A percentile compares a stretch with the other conserved stretches of the same genome.
phyloP scores from a whole-genome alignment of 2,329 filamentous ascomycete genomes.

The Elsinoe australis region DNA sequence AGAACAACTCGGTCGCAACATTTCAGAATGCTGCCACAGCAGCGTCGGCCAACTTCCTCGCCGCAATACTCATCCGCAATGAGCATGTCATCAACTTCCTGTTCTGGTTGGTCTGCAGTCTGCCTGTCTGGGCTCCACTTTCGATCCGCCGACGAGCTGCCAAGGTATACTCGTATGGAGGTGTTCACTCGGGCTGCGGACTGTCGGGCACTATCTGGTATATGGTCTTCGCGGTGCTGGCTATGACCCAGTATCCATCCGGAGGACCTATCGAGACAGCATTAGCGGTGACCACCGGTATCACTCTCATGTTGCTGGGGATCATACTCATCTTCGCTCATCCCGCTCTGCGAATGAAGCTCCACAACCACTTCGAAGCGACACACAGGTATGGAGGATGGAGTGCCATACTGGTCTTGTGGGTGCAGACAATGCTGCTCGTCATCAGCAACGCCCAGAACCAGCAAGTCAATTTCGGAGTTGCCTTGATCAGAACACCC shows the following conservation, averaged over 20 bases:
- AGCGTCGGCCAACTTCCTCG: constrained; percentile 30
- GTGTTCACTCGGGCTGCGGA: constrained; percentile 34
- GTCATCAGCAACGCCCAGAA: constrained; percentile 31
- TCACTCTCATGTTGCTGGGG: constrained; percentile 51
- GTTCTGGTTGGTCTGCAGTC: constrained; percentile 29
- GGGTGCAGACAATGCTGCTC: constrained; percentile 53
- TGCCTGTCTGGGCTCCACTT: constrained; percentile 32
- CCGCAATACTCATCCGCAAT: constrained; percentile 33
- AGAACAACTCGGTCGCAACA: constrained; percentile 19
- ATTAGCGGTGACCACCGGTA: constrained; percentile 49
- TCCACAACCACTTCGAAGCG: constrained; percentile 63
- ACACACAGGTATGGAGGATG: constrained; percentile 69
- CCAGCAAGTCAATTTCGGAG: constrained; percentile 29
- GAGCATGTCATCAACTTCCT: constrained; percentile 36
- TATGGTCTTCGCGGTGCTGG: constrained; percentile 32
- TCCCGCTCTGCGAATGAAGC: constrained; percentile 53
- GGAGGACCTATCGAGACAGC: constrained; percentile 22
- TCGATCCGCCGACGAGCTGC: constrained; percentile 31
- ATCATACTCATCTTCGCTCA: constrained; percentile 56
- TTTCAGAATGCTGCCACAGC: constrained; percentile 29
- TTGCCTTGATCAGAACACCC: constrained; percentile 41
- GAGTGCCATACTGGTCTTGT: constrained; percentile 57
- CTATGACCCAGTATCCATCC: constrained; percentile 26
- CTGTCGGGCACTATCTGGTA: constrained; percentile 39
- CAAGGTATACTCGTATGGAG: constrained; percentile 37